These are phyloP conservation scores for Paracoccidioides lutzii DNA, from an alignment of 2,329 filamentous ascomycete genomes.

Conservation along the genomic window DNA sequence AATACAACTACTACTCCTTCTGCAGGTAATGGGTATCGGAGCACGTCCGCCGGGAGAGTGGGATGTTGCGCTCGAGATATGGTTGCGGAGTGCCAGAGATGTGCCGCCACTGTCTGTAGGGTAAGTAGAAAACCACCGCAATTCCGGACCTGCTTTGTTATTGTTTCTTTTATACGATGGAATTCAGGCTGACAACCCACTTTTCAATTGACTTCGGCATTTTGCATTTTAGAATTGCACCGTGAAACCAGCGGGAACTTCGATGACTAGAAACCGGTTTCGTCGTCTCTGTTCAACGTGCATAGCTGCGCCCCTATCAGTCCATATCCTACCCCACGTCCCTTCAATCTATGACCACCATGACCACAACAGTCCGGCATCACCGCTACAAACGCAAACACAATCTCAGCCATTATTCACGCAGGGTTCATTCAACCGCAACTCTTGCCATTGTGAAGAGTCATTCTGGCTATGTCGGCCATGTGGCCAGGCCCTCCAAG, in stretches of 20 bases:
- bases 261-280: conserved; percentile 58
- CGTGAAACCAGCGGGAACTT: conserved; percentile 62
- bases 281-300: conserved; percentile 70
- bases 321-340: conserved; percentile 17
- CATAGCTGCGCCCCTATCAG: conserved; percentile 52
- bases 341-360: conserved; percentile 12
- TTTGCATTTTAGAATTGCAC: conserved; percentile 60
- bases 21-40: neutral
- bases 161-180: too few relatives aligned
- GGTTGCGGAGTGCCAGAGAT: conserved; percentile 71
- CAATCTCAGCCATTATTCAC: conserved; percentile 21
- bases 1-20: conserved; percentile 7
- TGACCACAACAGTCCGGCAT: conserved; percentile 1
- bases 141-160: too few relatives aligned
- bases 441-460: conserved; percentile 44
- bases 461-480: conserved; percentile 72
- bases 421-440: conserved; percentile 39
- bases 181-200: neutral
- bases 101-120: conserved; percentile 64
- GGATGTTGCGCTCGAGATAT: conserved; percentile 75
- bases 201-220: neutral
- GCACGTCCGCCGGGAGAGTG: conserved; percentile 48
- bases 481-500: conserved; percentile 58
- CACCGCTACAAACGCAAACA: conserved; percentile 21
- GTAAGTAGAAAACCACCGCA: conserved; percentile 38